phyloP scores from a whole-genome alignment of 495 filamentous ascomycete species.

The Amorphotheca resinae region DNA sequence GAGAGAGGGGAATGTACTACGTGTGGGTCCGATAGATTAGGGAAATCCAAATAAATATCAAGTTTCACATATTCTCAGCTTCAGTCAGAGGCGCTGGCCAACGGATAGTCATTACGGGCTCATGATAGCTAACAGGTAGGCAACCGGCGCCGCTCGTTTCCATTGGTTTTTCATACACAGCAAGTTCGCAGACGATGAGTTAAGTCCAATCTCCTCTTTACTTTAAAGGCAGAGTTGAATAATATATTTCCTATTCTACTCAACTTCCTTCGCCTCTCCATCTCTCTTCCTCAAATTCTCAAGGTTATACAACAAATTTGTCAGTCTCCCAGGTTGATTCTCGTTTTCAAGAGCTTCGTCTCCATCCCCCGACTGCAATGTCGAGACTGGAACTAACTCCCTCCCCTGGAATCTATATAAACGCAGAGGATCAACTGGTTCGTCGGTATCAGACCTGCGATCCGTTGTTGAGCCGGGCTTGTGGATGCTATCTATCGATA shows the following conservation, averaged over 20 bases:
- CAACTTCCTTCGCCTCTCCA: constrained; percentile 19
- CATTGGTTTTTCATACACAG: too few species aligned
- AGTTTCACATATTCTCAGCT: neutral
- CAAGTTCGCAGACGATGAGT: too few species aligned
- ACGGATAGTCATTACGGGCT: too few species aligned
- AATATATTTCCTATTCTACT: constrained; percentile 22
- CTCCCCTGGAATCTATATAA: constrained; percentile 14
- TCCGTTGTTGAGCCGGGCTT: constrained; percentile 26
- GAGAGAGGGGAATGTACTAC: constrained; percentile 8
- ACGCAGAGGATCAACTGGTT: constrained; percentile 16
- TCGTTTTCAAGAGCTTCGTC: too few species aligned
- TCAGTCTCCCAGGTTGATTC: constrained; percentile 22
- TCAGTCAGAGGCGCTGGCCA: neutral
- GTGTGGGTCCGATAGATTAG: neutral
- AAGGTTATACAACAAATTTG: constrained; percentile 54
- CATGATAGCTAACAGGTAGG: too few species aligned
- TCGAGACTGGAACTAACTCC: neutral
- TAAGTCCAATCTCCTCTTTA: too few species aligned
- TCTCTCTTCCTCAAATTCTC: constrained; percentile 63
- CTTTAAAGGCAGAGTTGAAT: neutral
- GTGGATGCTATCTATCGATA: constrained; percentile 44
- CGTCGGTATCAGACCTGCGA: constrained; percentile 7
- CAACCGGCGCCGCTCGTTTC: too few species aligned
- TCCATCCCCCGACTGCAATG: neutral
- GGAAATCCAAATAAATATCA: neutral